Evolutionary conservation across 495 filamentous ascomycete species (phyloP).

Genomic region (Aspergillus cavernicola): DNA sequence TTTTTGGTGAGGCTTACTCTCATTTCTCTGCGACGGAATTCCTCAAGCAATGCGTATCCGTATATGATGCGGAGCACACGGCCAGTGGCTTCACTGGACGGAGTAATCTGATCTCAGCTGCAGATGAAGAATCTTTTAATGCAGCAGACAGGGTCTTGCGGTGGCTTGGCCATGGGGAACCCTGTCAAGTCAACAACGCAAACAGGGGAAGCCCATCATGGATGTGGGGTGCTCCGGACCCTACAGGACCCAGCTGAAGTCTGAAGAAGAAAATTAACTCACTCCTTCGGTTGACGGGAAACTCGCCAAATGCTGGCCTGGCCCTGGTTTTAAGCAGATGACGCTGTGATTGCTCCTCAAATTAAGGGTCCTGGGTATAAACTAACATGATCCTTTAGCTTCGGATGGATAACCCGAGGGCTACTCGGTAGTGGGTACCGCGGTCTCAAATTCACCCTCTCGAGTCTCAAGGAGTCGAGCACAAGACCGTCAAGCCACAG

Average conservation of each 20-base stretch:
- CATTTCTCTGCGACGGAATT: background rate
- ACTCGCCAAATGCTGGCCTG: no score
- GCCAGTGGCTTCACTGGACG: slow-evolving; percentile 1
- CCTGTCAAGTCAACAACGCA: background rate
- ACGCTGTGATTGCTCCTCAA: no score
- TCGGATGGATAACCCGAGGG: background rate
- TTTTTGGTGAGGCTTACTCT: background rate
- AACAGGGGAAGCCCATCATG: background rate
- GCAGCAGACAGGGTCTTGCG: background rate
- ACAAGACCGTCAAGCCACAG: background rate
- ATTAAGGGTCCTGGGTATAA: background rate
- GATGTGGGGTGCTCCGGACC: slow-evolving; percentile 4
- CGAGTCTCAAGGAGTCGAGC: background rate
- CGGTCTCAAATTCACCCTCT: background rate
- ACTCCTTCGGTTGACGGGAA: background rate
- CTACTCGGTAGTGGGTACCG: background rate
- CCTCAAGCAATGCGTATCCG: background rate
- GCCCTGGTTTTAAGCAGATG: background rate
- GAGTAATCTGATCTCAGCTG: slow-evolving; percentile 6
- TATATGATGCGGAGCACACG: background rate
- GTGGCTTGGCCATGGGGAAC: slow-evolving; percentile 1
- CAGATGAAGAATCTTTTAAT: background rate
- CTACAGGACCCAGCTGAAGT: background rate
- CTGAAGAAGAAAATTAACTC: background rate
- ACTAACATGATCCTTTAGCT: background rate